Evolutionary conservation across 139 green algal species (phyloP).

Genomic region (Gonium pectorale): DNA sequence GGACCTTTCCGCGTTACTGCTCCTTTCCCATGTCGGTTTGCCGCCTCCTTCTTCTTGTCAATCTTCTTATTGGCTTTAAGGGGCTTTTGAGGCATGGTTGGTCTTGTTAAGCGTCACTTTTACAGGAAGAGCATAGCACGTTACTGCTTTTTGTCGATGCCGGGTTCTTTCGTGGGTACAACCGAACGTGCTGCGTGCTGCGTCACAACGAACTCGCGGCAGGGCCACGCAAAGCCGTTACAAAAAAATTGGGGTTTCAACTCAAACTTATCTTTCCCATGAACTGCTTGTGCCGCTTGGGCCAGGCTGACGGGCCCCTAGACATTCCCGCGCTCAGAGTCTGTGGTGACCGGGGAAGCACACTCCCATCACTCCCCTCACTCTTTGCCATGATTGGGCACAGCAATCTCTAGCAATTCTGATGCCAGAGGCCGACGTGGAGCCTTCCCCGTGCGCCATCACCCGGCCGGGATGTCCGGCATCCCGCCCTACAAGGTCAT

Average conservation of each 20-base stretch:
- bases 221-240: neutral
- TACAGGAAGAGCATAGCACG: neutral
- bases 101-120: too few species aligned
- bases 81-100: conserved; percentile 33
- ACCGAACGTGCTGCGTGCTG: neutral
- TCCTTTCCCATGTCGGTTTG: conserved; percentile 39
- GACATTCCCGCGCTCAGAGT: neutral
- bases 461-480: neutral
- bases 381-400: too few species aligned
- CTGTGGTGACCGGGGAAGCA: neutral
- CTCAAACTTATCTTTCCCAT: neutral
- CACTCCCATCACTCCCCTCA: neutral
- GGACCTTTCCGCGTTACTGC: conserved; percentile 28
- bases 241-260: neutral
- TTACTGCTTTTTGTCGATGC: neutral
- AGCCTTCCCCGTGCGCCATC: neutral
- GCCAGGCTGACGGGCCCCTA: neutral
- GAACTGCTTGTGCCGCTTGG: neutral
- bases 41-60: conserved; percentile 44
- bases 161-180: neutral
- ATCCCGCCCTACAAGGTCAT: conserved; percentile 57
- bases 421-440: neutral
- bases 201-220: neutral
- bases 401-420: too few species aligned
- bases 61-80: conserved; percentile 40